Evolutionary conservation across 208 protist genomes (phyloP).

Genomic region (Trichomonas gallinae): DNA sequence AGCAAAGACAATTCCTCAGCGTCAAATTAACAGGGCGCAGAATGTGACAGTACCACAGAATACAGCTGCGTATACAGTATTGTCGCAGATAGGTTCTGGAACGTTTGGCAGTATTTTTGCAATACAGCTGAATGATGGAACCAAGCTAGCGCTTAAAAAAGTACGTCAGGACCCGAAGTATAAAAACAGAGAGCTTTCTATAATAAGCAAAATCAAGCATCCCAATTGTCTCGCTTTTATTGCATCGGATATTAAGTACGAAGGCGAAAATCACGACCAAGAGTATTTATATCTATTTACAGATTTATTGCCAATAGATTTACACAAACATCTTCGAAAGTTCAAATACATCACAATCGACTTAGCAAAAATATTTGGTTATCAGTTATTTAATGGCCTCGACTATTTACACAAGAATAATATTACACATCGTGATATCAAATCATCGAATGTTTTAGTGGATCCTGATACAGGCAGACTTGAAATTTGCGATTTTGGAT

Average conservation of each 20-base stretch:
- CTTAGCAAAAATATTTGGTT: neutral
- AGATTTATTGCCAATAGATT: neutral
- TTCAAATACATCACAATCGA: neutral
- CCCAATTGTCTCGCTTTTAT: neutral
- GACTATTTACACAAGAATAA: neutral
- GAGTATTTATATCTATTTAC: neutral
- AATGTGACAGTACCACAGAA: neutral
- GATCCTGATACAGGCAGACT: neutral
- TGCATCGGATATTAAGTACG: neutral
- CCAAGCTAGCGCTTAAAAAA: neutral
- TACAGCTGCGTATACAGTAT: neutral
- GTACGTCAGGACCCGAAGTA: neutral
- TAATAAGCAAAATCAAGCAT: neutral
- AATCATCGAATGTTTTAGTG: neutral
- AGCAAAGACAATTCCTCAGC: neutral
- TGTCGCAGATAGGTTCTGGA: neutral
- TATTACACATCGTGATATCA: neutral
- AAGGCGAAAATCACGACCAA: neutral
- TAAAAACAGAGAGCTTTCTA: neutral
- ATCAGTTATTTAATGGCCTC: neutral
- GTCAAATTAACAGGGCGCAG: neutral
- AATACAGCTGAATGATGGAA: neutral
- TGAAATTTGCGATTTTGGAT: slow-evolving; percentile 1
- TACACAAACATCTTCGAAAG: neutral
- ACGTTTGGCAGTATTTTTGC: neutral